These are phyloP conservation scores for Takashimella koratensis DNA, from an alignment of 1,284 basidiomycete genomes.

Conservation along the genomic window DNA sequence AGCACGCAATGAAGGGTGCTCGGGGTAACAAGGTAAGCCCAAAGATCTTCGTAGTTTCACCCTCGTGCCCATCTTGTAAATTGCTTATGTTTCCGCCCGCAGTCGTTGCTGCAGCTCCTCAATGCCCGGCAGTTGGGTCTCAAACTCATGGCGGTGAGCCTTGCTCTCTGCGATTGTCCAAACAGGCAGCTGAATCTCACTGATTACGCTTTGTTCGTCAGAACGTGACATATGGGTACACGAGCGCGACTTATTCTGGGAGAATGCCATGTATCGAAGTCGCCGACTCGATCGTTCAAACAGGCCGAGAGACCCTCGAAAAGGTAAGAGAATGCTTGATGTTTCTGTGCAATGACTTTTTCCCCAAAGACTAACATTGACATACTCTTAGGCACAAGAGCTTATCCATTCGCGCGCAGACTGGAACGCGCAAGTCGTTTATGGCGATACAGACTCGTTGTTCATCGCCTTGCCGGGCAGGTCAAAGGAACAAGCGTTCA, in stretches of 20 bases:
- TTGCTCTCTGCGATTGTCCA: not conserved
- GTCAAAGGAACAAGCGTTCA: conserved; percentile 89
- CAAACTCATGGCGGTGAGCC: conserved; percentile 62
- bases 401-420: conserved; percentile 70
- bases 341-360: not conserved
- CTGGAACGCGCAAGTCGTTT: conserved; percentile 91
- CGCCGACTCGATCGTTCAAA: conserved; percentile 96
- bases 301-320: conserved; percentile 89
- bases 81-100: too few species aligned
- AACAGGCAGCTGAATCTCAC: too few species aligned
- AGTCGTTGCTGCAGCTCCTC: conserved; percentile 70
- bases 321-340: conserved; percentile 57
- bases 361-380: not conserved
- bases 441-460: conserved; percentile 97
- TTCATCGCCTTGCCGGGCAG: conserved; percentile 86
- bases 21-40: conserved; percentile 67
- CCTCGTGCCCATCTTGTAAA: too few species aligned
- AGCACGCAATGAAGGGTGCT: conserved; percentile 83
- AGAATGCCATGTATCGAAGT: conserved; percentile 98
- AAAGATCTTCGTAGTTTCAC: too few species aligned
- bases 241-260: conserved; percentile 86
- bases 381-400: conserved; percentile 64
- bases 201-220: conserved; percentile 21
- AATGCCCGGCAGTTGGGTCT: conserved; percentile 85
- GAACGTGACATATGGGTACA: conserved; percentile 95